These are phyloP conservation scores for Cokeromyces recurvatus DNA, from an alignment of 371 early-diverging fungal genomes.

Conservation along the genomic window DNA sequence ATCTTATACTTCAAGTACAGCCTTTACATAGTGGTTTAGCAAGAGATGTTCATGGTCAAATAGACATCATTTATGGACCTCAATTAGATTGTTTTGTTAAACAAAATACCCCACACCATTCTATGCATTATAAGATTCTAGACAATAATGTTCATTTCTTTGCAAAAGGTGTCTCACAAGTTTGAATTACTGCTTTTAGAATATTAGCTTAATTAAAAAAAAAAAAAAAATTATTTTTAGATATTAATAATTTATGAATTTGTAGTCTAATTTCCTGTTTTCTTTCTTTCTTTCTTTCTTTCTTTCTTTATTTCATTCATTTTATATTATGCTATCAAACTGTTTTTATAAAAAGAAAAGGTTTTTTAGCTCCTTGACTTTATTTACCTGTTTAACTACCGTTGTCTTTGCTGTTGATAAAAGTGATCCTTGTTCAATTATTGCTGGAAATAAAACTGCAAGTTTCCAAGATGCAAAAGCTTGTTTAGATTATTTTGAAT, in stretches of 20 bases:
- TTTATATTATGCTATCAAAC: too few species aligned
- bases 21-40: conserved; percentile 62
- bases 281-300: too few species aligned
- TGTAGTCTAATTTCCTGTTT: too few species aligned
- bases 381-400: too few species aligned
- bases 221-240: too few species aligned
- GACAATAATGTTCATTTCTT: conserved; percentile 69
- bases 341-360: too few species aligned
- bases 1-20: conserved; percentile 54
- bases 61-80: conserved; percentile 52
- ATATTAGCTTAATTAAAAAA: too few species aligned
- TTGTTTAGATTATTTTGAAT: conserved; percentile 45
- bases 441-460: conserved; percentile 41
- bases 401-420: too few species aligned
- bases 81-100: conserved; percentile 18
- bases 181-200: conserved; percentile 2
- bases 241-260: too few species aligned
- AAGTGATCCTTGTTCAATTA: conserved; percentile 41
- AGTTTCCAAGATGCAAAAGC: conserved; percentile 42
- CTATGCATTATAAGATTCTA: conserved; percentile 61
- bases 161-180: conserved; percentile 59
- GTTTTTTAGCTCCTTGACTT: too few species aligned
- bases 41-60: conserved; percentile 66
- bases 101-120: conserved; percentile 16
- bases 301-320: too few species aligned